A percentile compares a stretch with the other conserved stretches of the same genome.
Evolutionary conservation across 1,284 basidiomycete species (phyloP).

Genomic region (Sanghuangporus baumii): DNA sequence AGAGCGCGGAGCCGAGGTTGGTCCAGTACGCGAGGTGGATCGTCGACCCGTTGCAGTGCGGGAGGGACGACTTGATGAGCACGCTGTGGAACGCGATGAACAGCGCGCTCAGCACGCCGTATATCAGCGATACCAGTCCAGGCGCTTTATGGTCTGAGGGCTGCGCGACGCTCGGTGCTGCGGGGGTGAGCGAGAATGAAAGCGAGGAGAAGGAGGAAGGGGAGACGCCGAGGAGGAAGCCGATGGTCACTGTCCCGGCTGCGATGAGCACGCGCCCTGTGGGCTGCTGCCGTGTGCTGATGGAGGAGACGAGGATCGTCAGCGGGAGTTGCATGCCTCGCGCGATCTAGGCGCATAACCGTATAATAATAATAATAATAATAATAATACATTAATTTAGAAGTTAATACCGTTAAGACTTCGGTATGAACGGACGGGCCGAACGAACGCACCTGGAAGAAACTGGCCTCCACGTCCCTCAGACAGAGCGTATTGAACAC

Average conservation of each 20-base stretch:
- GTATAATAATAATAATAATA: too few relatives aligned
- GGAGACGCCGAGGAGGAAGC: slow-evolving; percentile 60
- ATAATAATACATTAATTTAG: slow-evolving; percentile 5
- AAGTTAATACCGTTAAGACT: not conserved
- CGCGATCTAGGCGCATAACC: slow-evolving; percentile 50
- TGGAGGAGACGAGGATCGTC: slow-evolving; percentile 60
- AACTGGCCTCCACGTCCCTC: slow-evolving; percentile 69
- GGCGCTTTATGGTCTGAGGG: slow-evolving; percentile 32
- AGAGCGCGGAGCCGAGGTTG: slow-evolving; percentile 59
- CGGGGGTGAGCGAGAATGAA: slow-evolving; percentile 22
- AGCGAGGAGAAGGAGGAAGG: slow-evolving; percentile 33
- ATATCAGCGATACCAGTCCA: slow-evolving; percentile 52
- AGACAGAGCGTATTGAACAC: slow-evolving; percentile 76
- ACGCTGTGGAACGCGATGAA: slow-evolving; percentile 73
- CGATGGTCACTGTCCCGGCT: slow-evolving; percentile 50
- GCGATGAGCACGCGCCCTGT: slow-evolving; percentile 44
- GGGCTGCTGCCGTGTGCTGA: slow-evolving; percentile 43
- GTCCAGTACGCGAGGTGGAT: slow-evolving; percentile 75
- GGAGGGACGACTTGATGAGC: slow-evolving; percentile 63
- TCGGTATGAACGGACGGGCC: not conserved
- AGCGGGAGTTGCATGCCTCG: slow-evolving; percentile 71
- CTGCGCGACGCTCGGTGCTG: slow-evolving; percentile 17
- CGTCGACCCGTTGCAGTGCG: slow-evolving; percentile 60
- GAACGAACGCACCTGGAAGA: slow-evolving; percentile 53
- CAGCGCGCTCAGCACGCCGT: slow-evolving; percentile 63